Evolutionary conservation across 2,329 filamentous ascomycete genomes (phyloP).

Genomic region (Pseudogymnoascus sp.): DNA sequence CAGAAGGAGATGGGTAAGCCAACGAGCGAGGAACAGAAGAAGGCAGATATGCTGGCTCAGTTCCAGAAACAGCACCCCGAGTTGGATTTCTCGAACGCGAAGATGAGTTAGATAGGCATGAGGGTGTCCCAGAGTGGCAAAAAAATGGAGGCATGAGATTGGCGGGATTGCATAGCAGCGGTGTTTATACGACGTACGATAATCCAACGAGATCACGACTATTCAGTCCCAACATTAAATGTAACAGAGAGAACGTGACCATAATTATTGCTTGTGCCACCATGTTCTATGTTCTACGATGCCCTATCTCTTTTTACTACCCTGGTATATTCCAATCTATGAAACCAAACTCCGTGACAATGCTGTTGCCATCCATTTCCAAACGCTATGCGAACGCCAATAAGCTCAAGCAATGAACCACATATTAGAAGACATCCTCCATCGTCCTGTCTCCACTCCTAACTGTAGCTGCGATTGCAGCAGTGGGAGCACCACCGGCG

Average conservation of each 20-base stretch:
- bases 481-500: slow-evolving; percentile 30
- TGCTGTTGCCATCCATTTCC: slow-evolving; percentile 5
- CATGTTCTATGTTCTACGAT: neutral
- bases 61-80: slow-evolving; percentile 76
- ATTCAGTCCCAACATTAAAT: neutral
- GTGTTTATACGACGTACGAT: slow-evolving; percentile 3
- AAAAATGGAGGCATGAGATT: neutral
- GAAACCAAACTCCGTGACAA: slow-evolving; percentile 5
- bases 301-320: neutral
- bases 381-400: slow-evolving; percentile 1
- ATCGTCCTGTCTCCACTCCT: slow-evolving; percentile 39
- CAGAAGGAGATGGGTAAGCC: slow-evolving; percentile 91
- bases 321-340: slow-evolving; percentile 3
- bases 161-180: neutral
- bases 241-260: neutral
- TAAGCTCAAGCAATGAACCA: neutral
- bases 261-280: neutral
- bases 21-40: slow-evolving; percentile 91
- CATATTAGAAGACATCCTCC: slow-evolving; percentile 38
- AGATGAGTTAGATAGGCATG: slow-evolving; percentile 43
- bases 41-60: slow-evolving; percentile 84
- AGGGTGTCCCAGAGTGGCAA: neutral
- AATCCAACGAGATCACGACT: slow-evolving; percentile 1
- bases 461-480: slow-evolving; percentile 30
- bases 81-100: slow-evolving; percentile 66